phyloP scores from a whole-genome alignment of 1,284 basidiomycete genomes.

The Apiotrichum veenhuisii region DNA sequence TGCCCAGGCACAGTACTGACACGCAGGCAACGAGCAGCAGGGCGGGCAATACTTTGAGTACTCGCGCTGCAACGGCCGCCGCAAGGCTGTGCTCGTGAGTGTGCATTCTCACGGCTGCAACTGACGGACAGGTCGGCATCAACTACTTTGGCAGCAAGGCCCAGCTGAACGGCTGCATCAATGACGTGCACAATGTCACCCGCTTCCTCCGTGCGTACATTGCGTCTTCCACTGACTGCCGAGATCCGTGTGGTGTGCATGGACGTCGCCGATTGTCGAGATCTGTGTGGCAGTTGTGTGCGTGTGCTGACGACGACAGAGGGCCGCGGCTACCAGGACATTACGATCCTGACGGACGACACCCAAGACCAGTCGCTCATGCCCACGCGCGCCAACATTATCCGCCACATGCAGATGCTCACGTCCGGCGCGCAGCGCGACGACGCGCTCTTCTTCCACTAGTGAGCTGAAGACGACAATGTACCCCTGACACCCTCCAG shows the following conservation, averaged over 20 bases:
- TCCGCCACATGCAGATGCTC: conserved; percentile 85
- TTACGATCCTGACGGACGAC: conserved; percentile 83
- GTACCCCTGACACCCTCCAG: conserved; percentile 12
- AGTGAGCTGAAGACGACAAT: conserved; percentile 24
- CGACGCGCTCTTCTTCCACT: conserved; percentile 87
- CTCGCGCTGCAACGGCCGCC: conserved; percentile 60
- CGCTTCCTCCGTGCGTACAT: conserved; percentile 59
- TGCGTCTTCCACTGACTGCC: too few species aligned
- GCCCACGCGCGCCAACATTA: conserved; percentile 78
- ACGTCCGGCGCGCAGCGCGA: conserved; percentile 71
- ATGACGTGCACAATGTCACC: conserved; percentile 76
- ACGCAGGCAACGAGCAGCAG: not conserved
- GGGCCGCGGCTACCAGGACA: conserved; percentile 65
- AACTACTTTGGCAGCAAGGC: conserved; percentile 42
- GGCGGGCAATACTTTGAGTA: conserved; percentile 65
- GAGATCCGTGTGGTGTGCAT: too few species aligned
- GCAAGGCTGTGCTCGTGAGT: conserved; percentile 14
- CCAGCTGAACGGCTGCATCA: conserved; percentile 68
- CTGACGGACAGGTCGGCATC: conserved; percentile 39
- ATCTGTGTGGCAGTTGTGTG: too few species aligned
- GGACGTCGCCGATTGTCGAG: too few species aligned
- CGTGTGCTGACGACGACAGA: too few species aligned
- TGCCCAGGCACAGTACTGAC: too few species aligned
- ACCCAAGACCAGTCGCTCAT: conserved; percentile 58
- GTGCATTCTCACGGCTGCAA: conserved; percentile 69